These are phyloP conservation scores for Aspergillus felis DNA, from an alignment of 2,329 filamentous ascomycete genomes.

Conservation along the genomic window DNA sequence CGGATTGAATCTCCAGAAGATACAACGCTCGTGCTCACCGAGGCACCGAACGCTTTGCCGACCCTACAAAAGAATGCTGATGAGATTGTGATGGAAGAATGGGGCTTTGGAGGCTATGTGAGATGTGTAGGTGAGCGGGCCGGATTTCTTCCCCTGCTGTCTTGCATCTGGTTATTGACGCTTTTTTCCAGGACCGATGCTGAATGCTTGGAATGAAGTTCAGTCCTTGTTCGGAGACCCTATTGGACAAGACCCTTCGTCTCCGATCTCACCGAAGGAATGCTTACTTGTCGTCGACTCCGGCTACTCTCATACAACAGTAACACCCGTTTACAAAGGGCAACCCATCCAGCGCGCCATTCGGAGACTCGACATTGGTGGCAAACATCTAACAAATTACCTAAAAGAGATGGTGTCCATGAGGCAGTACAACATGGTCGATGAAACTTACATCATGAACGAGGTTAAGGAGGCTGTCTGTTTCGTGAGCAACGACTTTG, in stretches of 20 bases:
- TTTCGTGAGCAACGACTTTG: constrained; percentile 76
- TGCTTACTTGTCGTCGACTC: constrained; percentile 85
- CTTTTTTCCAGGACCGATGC: constrained; percentile 55
- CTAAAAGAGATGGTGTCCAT: constrained; percentile 84
- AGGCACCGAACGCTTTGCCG: constrained; percentile 78
- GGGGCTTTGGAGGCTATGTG: constrained; percentile 83
- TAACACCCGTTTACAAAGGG: constrained; percentile 80
- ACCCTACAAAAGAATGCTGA: constrained; percentile 85
- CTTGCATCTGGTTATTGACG: neutral
- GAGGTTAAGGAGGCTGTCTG: constrained; percentile 91
- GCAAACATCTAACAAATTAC: constrained; percentile 90
- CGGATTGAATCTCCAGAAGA: constrained; percentile 61
- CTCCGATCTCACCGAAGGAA: constrained; percentile 59
- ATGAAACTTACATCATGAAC: constrained; percentile 89
- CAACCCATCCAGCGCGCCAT: constrained; percentile 75
- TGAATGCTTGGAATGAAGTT: constrained; percentile 80
- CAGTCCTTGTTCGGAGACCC: constrained; percentile 64
- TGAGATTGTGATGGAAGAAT: constrained; percentile 97
- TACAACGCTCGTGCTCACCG: constrained; percentile 79
- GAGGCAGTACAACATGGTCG: constrained; percentile 91
- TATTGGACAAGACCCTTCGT: constrained; percentile 38
- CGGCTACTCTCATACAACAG: constrained; percentile 87
- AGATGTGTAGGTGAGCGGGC: constrained; percentile 62
- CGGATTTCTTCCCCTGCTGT: neutral
- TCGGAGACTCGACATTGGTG: constrained; percentile 82